Base-by-base conservation (phyloP, 495 filamentous ascomycete genomes). In the Aspergillus leporis region DNA sequence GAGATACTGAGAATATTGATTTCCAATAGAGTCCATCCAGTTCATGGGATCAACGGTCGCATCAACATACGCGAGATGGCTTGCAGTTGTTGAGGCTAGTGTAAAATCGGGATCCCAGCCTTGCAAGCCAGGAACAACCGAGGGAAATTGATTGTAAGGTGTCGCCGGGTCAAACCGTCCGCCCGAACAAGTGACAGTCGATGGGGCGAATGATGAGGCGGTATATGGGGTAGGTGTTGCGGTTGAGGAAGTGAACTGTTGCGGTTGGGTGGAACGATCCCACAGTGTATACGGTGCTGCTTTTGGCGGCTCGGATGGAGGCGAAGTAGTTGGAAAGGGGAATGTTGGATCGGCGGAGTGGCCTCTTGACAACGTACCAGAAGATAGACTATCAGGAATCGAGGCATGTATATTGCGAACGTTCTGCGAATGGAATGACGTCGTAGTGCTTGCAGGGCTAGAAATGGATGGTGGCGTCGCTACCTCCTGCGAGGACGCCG, bases 1-100 rank as follows among this genome's bases (percentile, higher is more conserved):
- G 51, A 79, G 74, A 57, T 81, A 82, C 53, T 80, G 78, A 19
- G 78, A 82, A 53, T 80, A 81, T 50, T 81, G 76, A 31, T 79
- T 77, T 7, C 72, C 77, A 23, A 80, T 75, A 3, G 71, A 62
- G 43, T 69, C 69, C 23, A 74, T 64, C 75, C 77, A 79, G 38
- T 72, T 66, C 63, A 75, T 73, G 4, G 74, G 69, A 59, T 79
- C 70, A 45, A 74, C 64, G 4, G 65, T 64, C 30, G 73, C 66
- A 36, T 75, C 74, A 10, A 76, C 66, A 53, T 78, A 74, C 10
- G 74, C 72, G 46, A 79, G 64, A 60, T 70, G 66, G 47, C 72
- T 67, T n/a, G 70, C 68, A 30, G 63, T 80, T 40, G 67, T 74
- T 58, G 79, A 78, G 60, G 76, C 77, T 59, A 70, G 70, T 51